Percentiles rank a stretch among this genome's conserved stretches.
phyloP scores from a whole-genome alignment of 352 stramenopile genomes.

The Plasmopara muralis region DNA sequence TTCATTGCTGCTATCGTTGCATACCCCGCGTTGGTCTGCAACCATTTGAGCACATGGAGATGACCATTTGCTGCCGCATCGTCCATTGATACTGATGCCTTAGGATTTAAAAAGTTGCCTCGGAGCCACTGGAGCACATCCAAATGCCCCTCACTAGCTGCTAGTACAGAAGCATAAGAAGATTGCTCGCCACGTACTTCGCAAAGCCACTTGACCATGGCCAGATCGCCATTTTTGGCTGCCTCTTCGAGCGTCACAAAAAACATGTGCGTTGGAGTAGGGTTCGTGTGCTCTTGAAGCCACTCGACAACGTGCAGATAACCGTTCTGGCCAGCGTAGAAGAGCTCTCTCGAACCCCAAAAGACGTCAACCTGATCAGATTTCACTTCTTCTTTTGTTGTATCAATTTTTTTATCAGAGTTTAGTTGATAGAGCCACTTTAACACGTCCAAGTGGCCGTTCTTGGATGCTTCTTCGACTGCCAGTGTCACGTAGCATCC shows the following conservation, averaged over 20 bases:
- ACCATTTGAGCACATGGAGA: conserved; percentile 20
- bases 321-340: conserved; percentile 28
- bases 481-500: conserved; percentile 26
- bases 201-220: conserved; percentile 30
- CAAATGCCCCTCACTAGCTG: conserved; percentile 30
- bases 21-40: conserved; percentile 18
- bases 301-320: conserved; percentile 28
- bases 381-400: background rate
- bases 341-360: conserved; percentile 31
- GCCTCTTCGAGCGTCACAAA: conserved; percentile 31
- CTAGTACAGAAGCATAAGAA: conserved; percentile 26
- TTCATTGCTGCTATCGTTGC: conserved; percentile 23
- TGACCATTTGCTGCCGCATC: conserved; percentile 22
- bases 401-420: background rate
- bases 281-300: conserved; percentile 33
- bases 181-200: conserved; percentile 27
- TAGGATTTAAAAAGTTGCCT: conserved; percentile 5
- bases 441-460: conserved; percentile 30
- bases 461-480: conserved; percentile 25
- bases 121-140: conserved; percentile 22
- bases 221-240: conserved; percentile 26
- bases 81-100: conserved; percentile 16
- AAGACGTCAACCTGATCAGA: conserved; percentile 17
- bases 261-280: conserved; percentile 33
- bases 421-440: conserved; percentile 19